Conservation (phyloP, 2,329 filamentous ascomycete species). For the Knufia fluminis region DNA sequence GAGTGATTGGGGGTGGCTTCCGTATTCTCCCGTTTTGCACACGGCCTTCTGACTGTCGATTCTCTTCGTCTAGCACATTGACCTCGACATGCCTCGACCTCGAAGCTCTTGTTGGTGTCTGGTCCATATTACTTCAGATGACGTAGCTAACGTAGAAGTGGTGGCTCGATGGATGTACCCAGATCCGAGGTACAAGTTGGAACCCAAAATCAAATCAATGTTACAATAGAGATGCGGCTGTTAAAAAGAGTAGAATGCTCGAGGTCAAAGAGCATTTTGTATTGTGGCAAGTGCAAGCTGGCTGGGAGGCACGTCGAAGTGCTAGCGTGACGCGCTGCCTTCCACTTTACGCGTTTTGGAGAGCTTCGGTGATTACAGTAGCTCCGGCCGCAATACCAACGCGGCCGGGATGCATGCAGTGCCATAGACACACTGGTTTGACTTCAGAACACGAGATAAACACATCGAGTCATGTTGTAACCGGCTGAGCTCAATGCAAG, state of each 20-base stretch:
- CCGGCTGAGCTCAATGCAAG: no score
- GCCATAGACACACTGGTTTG: no score
- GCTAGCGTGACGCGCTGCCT: background rate
- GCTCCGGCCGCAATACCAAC: no score
- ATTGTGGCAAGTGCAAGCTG: background rate
- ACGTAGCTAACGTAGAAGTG: background rate
- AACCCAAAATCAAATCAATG: background rate
- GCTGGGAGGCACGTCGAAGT: background rate
- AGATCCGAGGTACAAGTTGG: background rate
- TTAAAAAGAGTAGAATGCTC: background rate
- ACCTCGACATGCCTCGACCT: constrained; percentile 12
- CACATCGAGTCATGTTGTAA: no score
- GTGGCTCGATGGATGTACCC: background rate
- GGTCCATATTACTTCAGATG: constrained; percentile 14
- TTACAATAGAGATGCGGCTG: background rate
- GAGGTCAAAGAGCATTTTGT: background rate
- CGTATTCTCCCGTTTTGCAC: constrained; percentile 19
- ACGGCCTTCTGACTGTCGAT: background rate
- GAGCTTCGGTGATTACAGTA: no score
- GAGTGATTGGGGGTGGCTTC: constrained; percentile 41
- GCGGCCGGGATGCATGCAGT: no score
- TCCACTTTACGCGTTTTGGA: background rate
- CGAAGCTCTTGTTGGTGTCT: constrained; percentile 17
- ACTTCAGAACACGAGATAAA: no score
- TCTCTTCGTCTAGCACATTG: constrained; percentile 5